Conservation (phyloP, 805 yeast genomes). For the Candida wancherniae region DNA sequence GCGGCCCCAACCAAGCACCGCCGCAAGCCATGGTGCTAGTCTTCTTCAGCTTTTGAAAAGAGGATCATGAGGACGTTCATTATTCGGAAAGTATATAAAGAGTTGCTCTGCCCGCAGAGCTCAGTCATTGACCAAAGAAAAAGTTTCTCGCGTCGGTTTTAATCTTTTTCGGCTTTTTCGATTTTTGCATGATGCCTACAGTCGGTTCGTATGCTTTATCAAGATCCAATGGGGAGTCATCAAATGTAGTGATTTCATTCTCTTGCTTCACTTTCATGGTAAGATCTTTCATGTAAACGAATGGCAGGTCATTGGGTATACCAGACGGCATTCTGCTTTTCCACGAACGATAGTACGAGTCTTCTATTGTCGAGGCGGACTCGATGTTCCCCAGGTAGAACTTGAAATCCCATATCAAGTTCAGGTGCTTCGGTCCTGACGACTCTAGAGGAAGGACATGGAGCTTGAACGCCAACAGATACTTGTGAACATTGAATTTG, state of each 20-base stretch:
- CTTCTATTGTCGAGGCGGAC: too few species aligned
- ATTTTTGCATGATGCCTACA: too few species aligned
- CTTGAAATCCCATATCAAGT: conserved; percentile 17
- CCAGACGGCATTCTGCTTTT: too few species aligned
- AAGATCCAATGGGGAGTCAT: too few species aligned
- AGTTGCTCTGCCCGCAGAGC: not conserved
- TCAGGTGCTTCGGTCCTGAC: too few species aligned
- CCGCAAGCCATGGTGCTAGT: conserved; percentile 11
- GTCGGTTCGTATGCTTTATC: too few species aligned
- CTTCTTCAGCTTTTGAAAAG: conserved; percentile 19
- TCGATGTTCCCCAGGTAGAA: conserved; percentile 11
- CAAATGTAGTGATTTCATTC: too few species aligned
- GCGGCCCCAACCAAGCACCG: too few species aligned
- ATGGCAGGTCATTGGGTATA: conserved; percentile 9
- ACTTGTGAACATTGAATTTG: conserved; percentile 15
- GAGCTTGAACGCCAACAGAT: conserved; percentile 25
- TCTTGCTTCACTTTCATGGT: conserved; percentile 3
- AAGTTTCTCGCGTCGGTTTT: conserved; percentile 9
- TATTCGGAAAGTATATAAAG: not conserved
- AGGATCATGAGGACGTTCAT: too few species aligned
- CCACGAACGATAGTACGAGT: too few species aligned
- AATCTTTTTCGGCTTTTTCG: conserved; percentile 7
- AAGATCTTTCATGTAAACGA: conserved; percentile 12
- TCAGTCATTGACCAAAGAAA: conserved; percentile 2
- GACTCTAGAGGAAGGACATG: conserved; percentile 1